A percentile compares a stretch with the other conserved stretches of the same genome.
Evolutionary conservation across 352 stramenopile genomes (phyloP).

Genomic region (Phytophthora multivora): DNA sequence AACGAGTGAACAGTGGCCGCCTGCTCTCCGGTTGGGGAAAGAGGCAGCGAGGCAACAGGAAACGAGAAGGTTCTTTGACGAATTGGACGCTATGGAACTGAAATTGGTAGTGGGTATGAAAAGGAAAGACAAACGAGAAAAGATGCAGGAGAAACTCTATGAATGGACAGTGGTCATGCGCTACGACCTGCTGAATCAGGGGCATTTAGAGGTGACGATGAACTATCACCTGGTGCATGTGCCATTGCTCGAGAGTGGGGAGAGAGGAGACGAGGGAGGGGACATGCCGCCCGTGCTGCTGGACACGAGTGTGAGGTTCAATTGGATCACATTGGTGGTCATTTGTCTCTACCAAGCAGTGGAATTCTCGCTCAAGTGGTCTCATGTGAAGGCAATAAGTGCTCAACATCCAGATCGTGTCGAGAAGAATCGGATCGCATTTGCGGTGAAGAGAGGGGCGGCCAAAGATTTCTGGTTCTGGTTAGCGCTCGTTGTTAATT

Average conservation of each 20-base stretch:
- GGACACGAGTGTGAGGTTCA: conserved; percentile 45
- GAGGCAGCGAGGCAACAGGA: conserved; percentile 29
- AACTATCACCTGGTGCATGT: conserved; percentile 49
- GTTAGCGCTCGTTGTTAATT: conserved; percentile 56
- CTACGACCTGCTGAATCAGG: conserved; percentile 74
- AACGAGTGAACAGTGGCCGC: conserved; percentile 53
- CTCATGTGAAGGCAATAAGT: conserved; percentile 19
- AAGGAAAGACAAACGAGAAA: conserved; percentile 23
- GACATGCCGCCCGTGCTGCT: conserved; percentile 57
- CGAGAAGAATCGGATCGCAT: conserved; percentile 8
- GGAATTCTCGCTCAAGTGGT: conserved; percentile 55
- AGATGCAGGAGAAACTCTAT: conserved; percentile 37
- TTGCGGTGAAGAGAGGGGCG: conserved; percentile 21
- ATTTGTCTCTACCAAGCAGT: conserved; percentile 54
- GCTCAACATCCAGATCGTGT: conserved; percentile 4
- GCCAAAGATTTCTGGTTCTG: conserved; percentile 74
- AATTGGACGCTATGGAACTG: conserved; percentile 67
- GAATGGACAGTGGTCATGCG: conserved; percentile 67
- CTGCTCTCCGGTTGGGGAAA: conserved; percentile 39
- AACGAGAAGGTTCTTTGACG: conserved; percentile 69
- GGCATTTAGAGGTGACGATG: conserved; percentile 71
- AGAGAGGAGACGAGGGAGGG: conserved; percentile 14
- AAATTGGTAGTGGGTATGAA: conserved; percentile 57
- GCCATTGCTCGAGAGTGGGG: conserved; percentile 21
- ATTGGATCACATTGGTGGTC: conserved; percentile 47